Evolutionary conservation across 768 basidiomycete genomes (phyloP).

Genomic region (Lentinula guzmanii): DNA sequence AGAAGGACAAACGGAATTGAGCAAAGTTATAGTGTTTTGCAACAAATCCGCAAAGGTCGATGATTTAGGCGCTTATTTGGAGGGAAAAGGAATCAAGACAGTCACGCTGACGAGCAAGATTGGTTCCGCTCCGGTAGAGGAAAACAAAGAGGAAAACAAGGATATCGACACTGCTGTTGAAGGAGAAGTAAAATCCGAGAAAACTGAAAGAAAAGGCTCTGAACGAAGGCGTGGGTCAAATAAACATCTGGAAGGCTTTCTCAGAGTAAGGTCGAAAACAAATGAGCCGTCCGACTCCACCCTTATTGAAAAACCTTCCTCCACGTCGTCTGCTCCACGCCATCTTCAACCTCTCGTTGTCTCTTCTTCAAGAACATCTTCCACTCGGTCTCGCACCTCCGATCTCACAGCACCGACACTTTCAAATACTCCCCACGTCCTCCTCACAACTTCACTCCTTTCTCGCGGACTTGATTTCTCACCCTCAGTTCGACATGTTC

Average conservation of each 20-base stretch:
- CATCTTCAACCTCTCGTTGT: conserved; percentile 2
- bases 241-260: conserved; percentile 70
- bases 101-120: conserved; percentile 62
- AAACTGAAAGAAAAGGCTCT: neutral
- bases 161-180: neutral
- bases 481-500: conserved; percentile 70
- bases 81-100: conserved; percentile 54
- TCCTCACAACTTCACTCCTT: conserved; percentile 87
- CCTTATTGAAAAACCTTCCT: conserved; percentile 1
- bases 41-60: conserved; percentile 70
- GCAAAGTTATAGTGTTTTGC: conserved; percentile 78
- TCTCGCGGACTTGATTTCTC: conserved; percentile 88
- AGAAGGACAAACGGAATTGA: conserved; percentile 27
- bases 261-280: conserved; percentile 21
- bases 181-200: neutral
- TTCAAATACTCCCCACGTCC: conserved; percentile 48
- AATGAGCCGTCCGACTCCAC: neutral
- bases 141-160: neutral
- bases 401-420: conserved; percentile 12
- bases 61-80: conserved; percentile 52
- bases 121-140: neutral
- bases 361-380: conserved; percentile 2
- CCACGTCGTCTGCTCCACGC: neutral
- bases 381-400: neutral
- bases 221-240: conserved; percentile 61